Conservation (phyloP, 495 filamentous ascomycete species). For the Penicillium antarcticum region DNA sequence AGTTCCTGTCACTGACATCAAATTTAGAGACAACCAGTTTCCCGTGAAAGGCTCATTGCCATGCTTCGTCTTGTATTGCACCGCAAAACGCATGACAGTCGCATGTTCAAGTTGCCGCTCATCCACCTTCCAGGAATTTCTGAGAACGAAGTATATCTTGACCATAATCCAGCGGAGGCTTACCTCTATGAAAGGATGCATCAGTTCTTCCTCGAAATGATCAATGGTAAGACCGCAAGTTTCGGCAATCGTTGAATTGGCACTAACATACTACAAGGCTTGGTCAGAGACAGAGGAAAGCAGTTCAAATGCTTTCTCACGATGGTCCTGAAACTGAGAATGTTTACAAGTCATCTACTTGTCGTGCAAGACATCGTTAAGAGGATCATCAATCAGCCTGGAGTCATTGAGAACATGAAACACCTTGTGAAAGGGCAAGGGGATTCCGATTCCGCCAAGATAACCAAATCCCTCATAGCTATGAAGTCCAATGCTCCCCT, state of each 20-base stretch:
- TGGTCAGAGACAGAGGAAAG: neutral
- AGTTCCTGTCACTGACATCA: slow-evolving; percentile 20
- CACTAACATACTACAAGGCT: neutral
- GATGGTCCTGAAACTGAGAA: slow-evolving; percentile 49
- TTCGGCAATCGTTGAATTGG: neutral
- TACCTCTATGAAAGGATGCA: slow-evolving; percentile 46
- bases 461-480: too few species aligned
- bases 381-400: slow-evolving; percentile 35
- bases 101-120: slow-evolving; percentile 52
- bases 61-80: slow-evolving; percentile 48
- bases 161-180: slow-evolving; percentile 48
- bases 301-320: slow-evolving; percentile 25
- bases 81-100: slow-evolving; percentile 48
- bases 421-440: slow-evolving; percentile 4
- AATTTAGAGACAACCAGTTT: slow-evolving; percentile 8
- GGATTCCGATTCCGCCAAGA: neutral
- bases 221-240: slow-evolving; percentile 26
- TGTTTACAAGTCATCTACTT: slow-evolving; percentile 51
- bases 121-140: slow-evolving; percentile 48
- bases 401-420: slow-evolving; percentile 30
- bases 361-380: slow-evolving; percentile 44
- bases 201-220: slow-evolving; percentile 26
- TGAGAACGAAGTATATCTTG: slow-evolving; percentile 28
- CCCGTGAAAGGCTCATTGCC: slow-evolving; percentile 25
- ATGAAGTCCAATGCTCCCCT: too few species aligned